Evolutionary conservation across 1,284 basidiomycete species (phyloP), one percentile per base, ranked within the genome.

Genomic region (Pseudozyma tsukubaensis): DNA sequence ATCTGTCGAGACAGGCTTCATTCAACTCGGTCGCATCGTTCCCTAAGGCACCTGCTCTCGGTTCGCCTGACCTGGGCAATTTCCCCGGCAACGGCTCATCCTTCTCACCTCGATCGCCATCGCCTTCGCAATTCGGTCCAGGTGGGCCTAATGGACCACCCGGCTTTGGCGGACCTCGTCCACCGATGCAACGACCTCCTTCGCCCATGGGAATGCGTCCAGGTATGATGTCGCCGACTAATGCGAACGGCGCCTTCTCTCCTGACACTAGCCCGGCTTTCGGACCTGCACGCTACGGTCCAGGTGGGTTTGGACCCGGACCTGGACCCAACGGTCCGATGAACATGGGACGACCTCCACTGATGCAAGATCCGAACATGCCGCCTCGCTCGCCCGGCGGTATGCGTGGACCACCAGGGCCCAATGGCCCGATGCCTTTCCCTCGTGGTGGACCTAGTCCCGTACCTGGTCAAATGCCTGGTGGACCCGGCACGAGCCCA

Each of bases 1-100:
- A 63, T 49, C 65, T 73, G 37, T 73, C 71, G 48, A 64, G 78
- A 19, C 63, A 72, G 18, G 59, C 63, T 29, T 80, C 77, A 36
- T 77, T 80, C 69, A 80, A 72, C 43, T 79, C 77, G 55, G 68
- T 79, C 4, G 74, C 69, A 6, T 76, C 77, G 1, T 77, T 80
- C 50, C 67, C 77, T 36, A 72, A 77, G 50, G 64, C 49, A 14
- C 42, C 56, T 39, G 66, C 62, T 4, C 36, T 57, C 24, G 58
- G 53, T 37, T 76, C 76, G 24, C 76, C 76, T 1, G 76, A 76
- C 42, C 60, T 72, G 6, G 51, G 61, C 40, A 50, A 29, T 18
- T 52, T 64, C 24, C 47, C 45, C 12, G 49, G 54, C 39, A 48
- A 51, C 52, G 44, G 48, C 34, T 45, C 59, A 16, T 56, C 54